Percentiles rank a stretch among this genome's conserved stretches.
These are phyloP conservation scores for Omphalotus olearius DNA, from an alignment of 1,284 basidiomycete genomes.

Conservation along the genomic window DNA sequence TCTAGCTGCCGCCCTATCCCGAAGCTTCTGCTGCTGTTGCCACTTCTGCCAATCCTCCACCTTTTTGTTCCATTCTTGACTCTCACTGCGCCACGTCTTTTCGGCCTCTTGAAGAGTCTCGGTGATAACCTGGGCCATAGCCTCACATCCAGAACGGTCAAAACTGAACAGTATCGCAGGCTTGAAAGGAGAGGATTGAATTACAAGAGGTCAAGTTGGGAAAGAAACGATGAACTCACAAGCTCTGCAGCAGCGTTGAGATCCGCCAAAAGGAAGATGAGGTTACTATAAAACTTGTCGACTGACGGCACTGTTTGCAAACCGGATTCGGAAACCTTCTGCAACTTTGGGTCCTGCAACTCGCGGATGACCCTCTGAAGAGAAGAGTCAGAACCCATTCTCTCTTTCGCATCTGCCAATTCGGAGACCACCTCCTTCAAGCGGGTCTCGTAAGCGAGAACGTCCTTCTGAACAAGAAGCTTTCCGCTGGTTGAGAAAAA, in stretches of 20 bases:
- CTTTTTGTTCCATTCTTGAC: constrained; percentile 47
- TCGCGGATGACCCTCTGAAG: constrained; percentile 31
- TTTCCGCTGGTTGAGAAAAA: constrained; percentile 35
- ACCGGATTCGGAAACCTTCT: too few relatives aligned
- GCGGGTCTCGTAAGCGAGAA: constrained; percentile 51
- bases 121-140: constrained; percentile 40
- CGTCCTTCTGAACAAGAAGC: constrained; percentile 52
- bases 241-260: constrained; percentile 27
- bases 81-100: constrained; percentile 41
- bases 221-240: constrained; percentile 37
- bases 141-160: constrained; percentile 55
- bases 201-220: too few relatives aligned
- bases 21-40: constrained; percentile 34
- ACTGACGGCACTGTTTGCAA: too few relatives aligned
- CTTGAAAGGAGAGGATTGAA: constrained; percentile 25
- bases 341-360: constrained; percentile 20
- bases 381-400: constrained; percentile 28
- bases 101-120: constrained; percentile 39
- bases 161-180: constrained; percentile 68
- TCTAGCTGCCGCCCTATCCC: constrained; percentile 37
- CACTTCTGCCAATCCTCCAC: constrained; percentile 49
- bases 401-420: constrained; percentile 35
- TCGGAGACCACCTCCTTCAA: constrained; percentile 42
- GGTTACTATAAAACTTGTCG: too few relatives aligned
- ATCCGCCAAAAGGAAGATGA: too few relatives aligned